Evolutionary conservation across 1,284 basidiomycete genomes (phyloP), one percentile per base, ranked within the genome.

Genomic region (Neotropicomus parvogracilis): DNA sequence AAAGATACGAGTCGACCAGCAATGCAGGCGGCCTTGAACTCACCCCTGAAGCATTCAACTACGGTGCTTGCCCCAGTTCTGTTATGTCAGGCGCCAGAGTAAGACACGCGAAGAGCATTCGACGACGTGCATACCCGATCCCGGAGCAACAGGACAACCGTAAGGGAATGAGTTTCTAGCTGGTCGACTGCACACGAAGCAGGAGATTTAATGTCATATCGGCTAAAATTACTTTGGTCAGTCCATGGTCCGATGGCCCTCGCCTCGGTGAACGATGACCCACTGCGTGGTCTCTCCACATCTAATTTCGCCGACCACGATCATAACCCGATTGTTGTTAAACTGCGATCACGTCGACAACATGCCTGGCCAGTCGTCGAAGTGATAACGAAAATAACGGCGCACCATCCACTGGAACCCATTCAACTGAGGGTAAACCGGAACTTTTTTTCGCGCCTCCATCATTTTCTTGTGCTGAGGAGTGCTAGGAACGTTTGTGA

Each of bases 291-390:
- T 24, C 24, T 24, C 8, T 24, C 24, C 24, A 24, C 5, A 24
- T 24, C 97, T 95, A 1, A 95, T 97, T 75, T 98, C 95, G 59
- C 95, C 95, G 56, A 97, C 92, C 83, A 99, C 90, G 48, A 99
- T 85, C 40, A 93, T 89, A 57, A 95, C 33, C 40, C 95, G 94
- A 71, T 93, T 83, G 58, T 83, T 73, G 52, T 72, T 84, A 71
- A 94, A 97, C 83, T 92, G 33, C 17, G 8, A 27, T 62, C 3
- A 37, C 40, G 40, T 31, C 14, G 42, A 55, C 37, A 54, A 55
- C n/a, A n/a, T n/a, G n/a, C n/a, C n/a, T n/a, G n/a, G n/a, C 32
- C 8, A 24, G 52, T 43, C 16, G 6, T 26, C 4, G 31, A 60
- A 62, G 62, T 63, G 53, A 58, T 54, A 24, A 70, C 74, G 67